Percentiles rank a stretch among this genome's conserved stretches.
Evolutionary conservation across 345 rosid species (phyloP).

Genomic region (Corymbia maculata): DNA sequence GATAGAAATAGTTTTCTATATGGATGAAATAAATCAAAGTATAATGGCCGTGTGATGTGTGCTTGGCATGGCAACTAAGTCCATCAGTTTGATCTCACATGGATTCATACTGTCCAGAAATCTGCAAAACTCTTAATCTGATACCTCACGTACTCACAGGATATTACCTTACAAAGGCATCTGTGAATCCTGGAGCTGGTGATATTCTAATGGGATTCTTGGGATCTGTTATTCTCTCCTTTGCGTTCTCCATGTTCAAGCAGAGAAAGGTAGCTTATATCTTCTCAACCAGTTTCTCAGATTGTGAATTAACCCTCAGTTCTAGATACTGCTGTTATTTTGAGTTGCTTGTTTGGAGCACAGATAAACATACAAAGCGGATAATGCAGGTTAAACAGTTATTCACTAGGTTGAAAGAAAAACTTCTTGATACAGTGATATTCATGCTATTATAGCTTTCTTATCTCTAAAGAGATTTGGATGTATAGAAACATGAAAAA

Average conservation of each 20-base stretch:
- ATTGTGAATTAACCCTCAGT: not conserved
- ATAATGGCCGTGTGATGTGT: not conserved
- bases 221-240: constrained; percentile 92
- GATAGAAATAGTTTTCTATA: not conserved
- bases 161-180: constrained; percentile 65
- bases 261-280: constrained; percentile 62
- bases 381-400: not conserved
- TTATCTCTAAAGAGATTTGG: not conserved
- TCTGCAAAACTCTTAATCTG: not conserved
- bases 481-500: not conserved
- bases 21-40: not conserved
- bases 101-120: not conserved
- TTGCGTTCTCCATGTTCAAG: constrained; percentile 95
- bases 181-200: constrained; percentile 93
- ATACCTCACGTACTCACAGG: constrained; percentile 23
- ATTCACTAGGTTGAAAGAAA: not conserved
- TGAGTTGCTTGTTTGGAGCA: not conserved
- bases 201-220: constrained; percentile 90
- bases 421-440: not conserved
- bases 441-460: not conserved
- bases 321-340: not conserved
- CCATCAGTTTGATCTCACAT: not conserved
- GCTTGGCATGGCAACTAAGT: not conserved
- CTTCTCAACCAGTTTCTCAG: not conserved
- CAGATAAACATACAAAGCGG: not conserved